Evolutionary conservation across 805 yeast genomes (phyloP), one percentile per base, ranked within the genome.

Genomic region (Kregervanrija fluxuum): DNA sequence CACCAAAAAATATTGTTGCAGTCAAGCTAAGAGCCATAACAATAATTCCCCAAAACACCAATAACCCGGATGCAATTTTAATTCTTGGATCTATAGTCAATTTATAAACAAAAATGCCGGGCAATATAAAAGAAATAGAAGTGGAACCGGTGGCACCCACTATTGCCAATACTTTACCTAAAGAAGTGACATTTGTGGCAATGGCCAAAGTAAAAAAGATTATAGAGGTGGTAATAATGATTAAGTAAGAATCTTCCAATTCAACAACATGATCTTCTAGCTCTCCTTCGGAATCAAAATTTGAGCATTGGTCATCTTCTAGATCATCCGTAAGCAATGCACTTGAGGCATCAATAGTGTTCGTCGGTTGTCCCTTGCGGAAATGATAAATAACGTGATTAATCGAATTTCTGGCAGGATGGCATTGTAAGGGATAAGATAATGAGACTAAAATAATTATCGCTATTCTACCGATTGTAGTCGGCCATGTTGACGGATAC

Each of bases 131-230:
- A 11, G 96, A 88, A 42, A 90, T 88, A 5, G 95, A 78, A 0
- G 96, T 89, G 1, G 95, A 86, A 0, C 96, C 96, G 0, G 96
- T 88, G 1, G 96, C 85, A 2, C 97, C 97, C 4, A 89, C 95
- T 51, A 89, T 69, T 1, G 95, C 89, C 52, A 89, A 67, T 11
- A 90, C 90, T 39, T 81, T 75, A 28, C 91, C 95, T 53, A 89
- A 76, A 0, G 95, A 86, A 11, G 68, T 68, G 30, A 89, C 82
- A 3, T 77, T 61, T 33, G 82, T 64, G 0, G 96, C 93, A 9
- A 83, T 67, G 1, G 68, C 44, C 58, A 83, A 88, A 39, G 88
- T 78, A 5, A 70, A 55, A 0, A 72, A 34, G 41, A 89, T 68
- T 30, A 77, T 68, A 3, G 54, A 39, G 1, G 67, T 47, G 0